phyloP scores from a whole-genome alignment of 352 stramenopile species.

The Aphanomyces astaci region DNA sequence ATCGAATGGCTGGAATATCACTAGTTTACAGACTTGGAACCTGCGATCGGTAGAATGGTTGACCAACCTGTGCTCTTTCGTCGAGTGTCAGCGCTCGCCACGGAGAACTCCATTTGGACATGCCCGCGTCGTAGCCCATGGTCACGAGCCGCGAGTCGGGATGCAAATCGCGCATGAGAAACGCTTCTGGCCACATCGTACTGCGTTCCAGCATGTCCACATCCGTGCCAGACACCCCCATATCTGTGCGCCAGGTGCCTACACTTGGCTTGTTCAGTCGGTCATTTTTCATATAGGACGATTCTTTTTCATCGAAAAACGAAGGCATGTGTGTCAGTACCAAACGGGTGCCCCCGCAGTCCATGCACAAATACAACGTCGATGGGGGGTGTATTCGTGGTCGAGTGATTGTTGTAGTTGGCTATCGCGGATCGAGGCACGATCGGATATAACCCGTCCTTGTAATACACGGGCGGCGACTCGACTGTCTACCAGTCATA shows the following conservation, averaged over 20 bases:
- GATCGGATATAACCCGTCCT: conserved; percentile 72
- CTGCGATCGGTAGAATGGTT: neutral
- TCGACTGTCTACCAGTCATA: too few species aligned
- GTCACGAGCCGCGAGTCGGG: conserved; percentile 56
- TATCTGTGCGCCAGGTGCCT: conserved; percentile 69
- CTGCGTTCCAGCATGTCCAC: conserved; percentile 32
- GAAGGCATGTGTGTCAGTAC: too few species aligned
- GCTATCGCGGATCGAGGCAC: conserved; percentile 32
- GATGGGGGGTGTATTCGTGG: conserved; percentile 24
- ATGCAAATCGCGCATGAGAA: conserved; percentile 50
- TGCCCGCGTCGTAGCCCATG: conserved; percentile 69
- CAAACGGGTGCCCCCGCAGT: conserved; percentile 67
- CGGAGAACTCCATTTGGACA: conserved; percentile 79
- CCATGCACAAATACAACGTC: conserved; percentile 83
- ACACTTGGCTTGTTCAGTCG: neutral
- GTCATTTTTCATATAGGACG: too few species aligned
- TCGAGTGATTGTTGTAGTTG: too few species aligned
- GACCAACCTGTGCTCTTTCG: conserved; percentile 38
- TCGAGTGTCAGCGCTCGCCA: conserved; percentile 77
- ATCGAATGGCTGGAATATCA: too few species aligned
- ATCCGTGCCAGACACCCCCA: conserved; percentile 36
- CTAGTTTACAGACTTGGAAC: neutral
- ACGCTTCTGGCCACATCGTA: conserved; percentile 66
- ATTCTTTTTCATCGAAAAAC: too few species aligned
- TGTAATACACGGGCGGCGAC: conserved; percentile 67